Conservation (phyloP, 768 basidiomycete genomes). For the Podaxis sp. region DNA sequence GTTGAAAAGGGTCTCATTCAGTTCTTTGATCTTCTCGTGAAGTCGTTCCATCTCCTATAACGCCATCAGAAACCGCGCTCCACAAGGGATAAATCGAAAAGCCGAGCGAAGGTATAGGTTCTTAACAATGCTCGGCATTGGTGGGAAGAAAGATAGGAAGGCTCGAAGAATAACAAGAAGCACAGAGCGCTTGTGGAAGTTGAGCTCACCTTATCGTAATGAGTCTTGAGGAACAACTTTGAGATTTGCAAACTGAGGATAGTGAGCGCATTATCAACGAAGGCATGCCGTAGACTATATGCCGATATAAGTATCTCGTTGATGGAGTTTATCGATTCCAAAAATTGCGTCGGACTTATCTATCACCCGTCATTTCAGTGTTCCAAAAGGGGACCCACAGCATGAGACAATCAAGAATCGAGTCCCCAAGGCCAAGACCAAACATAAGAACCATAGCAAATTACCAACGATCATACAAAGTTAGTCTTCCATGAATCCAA, state of each 20-base stretch:
- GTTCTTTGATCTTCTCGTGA: conserved; percentile 54
- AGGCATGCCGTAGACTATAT: conserved; percentile 69
- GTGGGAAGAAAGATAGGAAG: neutral
- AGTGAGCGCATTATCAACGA: conserved; percentile 77
- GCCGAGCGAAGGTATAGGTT: neutral
- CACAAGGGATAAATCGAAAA: neutral
- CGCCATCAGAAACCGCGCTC: conserved; percentile 1
- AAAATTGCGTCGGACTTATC: conserved; percentile 90
- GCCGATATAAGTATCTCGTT: conserved; percentile 88
- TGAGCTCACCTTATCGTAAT: conserved; percentile 73
- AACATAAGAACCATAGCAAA: conserved; percentile 4
- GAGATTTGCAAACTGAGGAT: conserved; percentile 82
- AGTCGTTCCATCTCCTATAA: conserved; percentile 76
- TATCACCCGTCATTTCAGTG: conserved; percentile 26
- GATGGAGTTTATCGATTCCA: conserved; percentile 86
- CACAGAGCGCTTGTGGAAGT: neutral
- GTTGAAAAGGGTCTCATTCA: conserved; percentile 78
- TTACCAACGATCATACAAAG: neutral
- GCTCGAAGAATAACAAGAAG: neutral
- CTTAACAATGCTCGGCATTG: neutral
- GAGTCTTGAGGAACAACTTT: conserved; percentile 61
- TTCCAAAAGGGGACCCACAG: neutral
- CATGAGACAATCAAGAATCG: neutral
- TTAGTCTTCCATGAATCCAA: conserved; percentile 1
- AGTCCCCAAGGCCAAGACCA: neutral